A percentile compares a stretch with the other conserved stretches of the same genome.
Evolutionary conservation across 352 stramenopile genomes (phyloP).

Genomic region (Pythium vanterpoolii): DNA sequence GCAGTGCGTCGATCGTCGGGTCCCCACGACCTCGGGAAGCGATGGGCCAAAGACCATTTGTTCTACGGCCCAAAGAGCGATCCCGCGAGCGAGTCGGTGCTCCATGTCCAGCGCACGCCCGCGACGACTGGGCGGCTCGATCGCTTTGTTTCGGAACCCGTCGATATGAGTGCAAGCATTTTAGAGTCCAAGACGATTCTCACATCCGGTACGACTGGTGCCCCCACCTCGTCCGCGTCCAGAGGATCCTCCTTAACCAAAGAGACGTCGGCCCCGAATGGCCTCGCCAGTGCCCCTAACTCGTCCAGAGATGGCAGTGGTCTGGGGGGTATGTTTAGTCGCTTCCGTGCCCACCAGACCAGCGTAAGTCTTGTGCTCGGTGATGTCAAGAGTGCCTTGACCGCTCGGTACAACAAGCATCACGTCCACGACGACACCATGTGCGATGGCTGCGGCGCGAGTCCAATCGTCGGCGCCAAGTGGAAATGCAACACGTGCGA

Average conservation of each 20-base stretch:
- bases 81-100: constrained; percentile 49
- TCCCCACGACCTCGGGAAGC: constrained; percentile 19
- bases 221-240: background rate
- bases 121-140: constrained; percentile 31
- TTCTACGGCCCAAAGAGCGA: constrained; percentile 71
- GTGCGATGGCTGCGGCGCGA: constrained; percentile 75
- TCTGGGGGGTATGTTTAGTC: constrained; percentile 44
- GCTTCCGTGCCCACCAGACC: constrained; percentile 39
- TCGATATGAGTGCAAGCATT: constrained; percentile 56
- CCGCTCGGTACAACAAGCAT: constrained; percentile 52
- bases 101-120: constrained; percentile 42
- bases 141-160: constrained; percentile 53
- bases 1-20: background rate
- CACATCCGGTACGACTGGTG: background rate
- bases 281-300: constrained; percentile 16
- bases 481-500: constrained; percentile 77
- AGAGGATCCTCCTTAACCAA: constrained; percentile 1
- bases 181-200: constrained; percentile 61
- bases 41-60: constrained; percentile 56
- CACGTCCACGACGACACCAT: constrained; percentile 76
- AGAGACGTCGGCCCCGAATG: background rate
- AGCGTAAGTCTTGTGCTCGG: constrained; percentile 47
- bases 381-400: constrained; percentile 54
- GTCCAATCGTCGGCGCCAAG: constrained; percentile 68
- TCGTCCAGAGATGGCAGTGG: constrained; percentile 20